Evolutionary conservation across 495 filamentous ascomycete genomes (phyloP).

Genomic region (Aspergillus heteromorphus): DNA sequence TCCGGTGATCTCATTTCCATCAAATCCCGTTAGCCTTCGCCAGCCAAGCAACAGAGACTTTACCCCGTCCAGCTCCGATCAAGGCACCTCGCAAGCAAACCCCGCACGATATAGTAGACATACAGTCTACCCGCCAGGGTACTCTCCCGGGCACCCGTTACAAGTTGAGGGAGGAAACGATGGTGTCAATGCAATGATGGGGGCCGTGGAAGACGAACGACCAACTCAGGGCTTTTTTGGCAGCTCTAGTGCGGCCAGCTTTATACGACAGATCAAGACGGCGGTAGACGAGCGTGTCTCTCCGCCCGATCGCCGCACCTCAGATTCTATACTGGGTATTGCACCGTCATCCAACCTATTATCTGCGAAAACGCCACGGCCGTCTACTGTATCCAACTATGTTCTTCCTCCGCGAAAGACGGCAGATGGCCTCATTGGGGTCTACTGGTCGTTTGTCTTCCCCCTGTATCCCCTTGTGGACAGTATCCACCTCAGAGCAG

Average conservation of each 20-base stretch:
- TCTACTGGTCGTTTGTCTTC: slow-evolving; percentile 40
- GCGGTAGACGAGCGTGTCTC: slow-evolving; percentile 29
- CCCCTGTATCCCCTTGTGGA: slow-evolving; percentile 38
- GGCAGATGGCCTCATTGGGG: slow-evolving; percentile 33
- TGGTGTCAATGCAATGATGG: slow-evolving; percentile 39
- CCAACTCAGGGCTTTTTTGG: slow-evolving; percentile 33
- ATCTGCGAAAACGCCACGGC: slow-evolving; percentile 9
- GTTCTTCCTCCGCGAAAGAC: slow-evolving; percentile 35
- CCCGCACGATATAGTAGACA: not conserved
- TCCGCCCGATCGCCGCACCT: slow-evolving; percentile 16
- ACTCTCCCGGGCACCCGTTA: not conserved
- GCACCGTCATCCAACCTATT: slow-evolving; percentile 14
- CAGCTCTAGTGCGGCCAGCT: slow-evolving; percentile 33
- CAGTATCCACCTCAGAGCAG: slow-evolving; percentile 21
- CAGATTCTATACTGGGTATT: slow-evolving; percentile 13
- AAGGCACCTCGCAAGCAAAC: slow-evolving; percentile 1
- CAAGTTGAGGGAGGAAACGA: slow-evolving; percentile 1
- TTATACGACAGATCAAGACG: slow-evolving; percentile 35
- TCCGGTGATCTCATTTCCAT: not conserved
- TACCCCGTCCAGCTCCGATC: not conserved
- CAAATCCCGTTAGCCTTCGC: not conserved
- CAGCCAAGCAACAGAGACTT: not conserved
- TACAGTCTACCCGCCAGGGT: not conserved
- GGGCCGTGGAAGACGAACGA: slow-evolving; percentile 30
- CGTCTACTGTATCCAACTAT: slow-evolving; percentile 18